phyloP scores from a whole-genome alignment of 345 rosid species.

The Mercurialis annua region DNA sequence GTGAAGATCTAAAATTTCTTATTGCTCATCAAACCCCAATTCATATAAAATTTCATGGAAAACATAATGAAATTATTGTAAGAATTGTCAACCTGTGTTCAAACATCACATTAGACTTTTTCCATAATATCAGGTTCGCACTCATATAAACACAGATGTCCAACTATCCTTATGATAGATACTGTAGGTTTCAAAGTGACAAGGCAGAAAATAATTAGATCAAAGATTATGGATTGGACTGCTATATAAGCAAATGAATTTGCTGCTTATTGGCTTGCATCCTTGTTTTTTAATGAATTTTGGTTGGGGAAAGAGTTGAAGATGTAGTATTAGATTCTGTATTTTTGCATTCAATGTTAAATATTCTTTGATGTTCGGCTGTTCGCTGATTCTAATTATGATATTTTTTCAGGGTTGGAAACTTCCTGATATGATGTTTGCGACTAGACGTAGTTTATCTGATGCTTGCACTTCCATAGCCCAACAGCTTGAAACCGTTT shows the following conservation, averaged over 20 bases:
- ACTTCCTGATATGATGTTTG: conserved; percentile 95
- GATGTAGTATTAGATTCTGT: not conserved
- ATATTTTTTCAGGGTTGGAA: conserved; percentile 71
- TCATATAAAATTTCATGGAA: not conserved
- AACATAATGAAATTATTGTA: not conserved
- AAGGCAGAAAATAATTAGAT: not conserved
- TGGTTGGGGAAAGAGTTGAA: not conserved
- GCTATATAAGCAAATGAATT: conserved; percentile 3
- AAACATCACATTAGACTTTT: no score
- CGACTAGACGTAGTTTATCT: conserved; percentile 77
- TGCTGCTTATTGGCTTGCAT: not conserved
- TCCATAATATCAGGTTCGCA: not conserved
- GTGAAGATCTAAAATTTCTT: not conserved
- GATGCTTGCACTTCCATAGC: conserved; percentile 77
- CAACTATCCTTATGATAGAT: not conserved
- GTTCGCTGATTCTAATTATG: conserved; percentile 9
- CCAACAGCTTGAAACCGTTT: conserved; percentile 71
- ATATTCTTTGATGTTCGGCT: not conserved
- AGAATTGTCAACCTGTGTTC: not conserved
- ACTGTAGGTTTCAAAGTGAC: not conserved
- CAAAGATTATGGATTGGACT: not conserved
- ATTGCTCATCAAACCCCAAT: not conserved
- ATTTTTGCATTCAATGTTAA: not conserved
- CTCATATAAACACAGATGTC: not conserved
- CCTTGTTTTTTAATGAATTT: not conserved